phyloP scores from a whole-genome alignment of 371 early-diverging fungal species.

The Coemansia sp. region DNA sequence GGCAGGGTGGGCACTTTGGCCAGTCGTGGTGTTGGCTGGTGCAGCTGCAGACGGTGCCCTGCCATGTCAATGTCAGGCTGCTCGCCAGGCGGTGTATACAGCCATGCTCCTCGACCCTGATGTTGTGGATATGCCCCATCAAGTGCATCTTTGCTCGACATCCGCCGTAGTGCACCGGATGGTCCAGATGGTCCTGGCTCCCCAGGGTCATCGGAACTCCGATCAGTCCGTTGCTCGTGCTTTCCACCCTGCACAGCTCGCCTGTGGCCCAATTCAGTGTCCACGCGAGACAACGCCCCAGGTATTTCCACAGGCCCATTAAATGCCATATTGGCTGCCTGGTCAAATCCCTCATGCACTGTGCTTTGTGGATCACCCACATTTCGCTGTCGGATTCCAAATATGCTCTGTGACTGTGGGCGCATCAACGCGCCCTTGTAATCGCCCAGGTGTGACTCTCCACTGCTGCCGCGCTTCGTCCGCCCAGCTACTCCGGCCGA shows the following conservation, averaged over 20 bases:
- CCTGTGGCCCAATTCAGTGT: not conserved
- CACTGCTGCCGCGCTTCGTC: constrained; percentile 30
- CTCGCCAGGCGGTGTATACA: constrained; percentile 31
- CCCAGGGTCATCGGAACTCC: constrained; percentile 9
- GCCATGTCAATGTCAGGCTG: not conserved
- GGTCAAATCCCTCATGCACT: constrained; percentile 1
- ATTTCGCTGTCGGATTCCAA: constrained; percentile 22
- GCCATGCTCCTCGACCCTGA: constrained; percentile 11
- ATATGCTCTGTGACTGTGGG: constrained; percentile 24
- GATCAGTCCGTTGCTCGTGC: not conserved
- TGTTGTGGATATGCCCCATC: not conserved
- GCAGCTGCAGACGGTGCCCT: constrained; percentile 6
- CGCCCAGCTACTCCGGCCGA: constrained; percentile 10
- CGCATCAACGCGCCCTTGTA: constrained; percentile 29
- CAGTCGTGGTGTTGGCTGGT: constrained; percentile 10
- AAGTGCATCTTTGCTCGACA: constrained; percentile 11
- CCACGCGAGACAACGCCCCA: not conserved
- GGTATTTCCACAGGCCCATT: constrained; percentile 24
- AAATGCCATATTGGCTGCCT: not conserved
- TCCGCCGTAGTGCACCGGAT: not conserved
- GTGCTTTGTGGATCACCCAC: constrained; percentile 18
- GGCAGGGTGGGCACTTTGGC: constrained; percentile 18
- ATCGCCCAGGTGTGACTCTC: constrained; percentile 35
- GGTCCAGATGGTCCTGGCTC: not conserved
- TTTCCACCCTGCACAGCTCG: not conserved